Evolutionary conservation across 805 yeast species (phyloP), one percentile per base, ranked within the genome.

Genomic region (Ogataea pini): DNA sequence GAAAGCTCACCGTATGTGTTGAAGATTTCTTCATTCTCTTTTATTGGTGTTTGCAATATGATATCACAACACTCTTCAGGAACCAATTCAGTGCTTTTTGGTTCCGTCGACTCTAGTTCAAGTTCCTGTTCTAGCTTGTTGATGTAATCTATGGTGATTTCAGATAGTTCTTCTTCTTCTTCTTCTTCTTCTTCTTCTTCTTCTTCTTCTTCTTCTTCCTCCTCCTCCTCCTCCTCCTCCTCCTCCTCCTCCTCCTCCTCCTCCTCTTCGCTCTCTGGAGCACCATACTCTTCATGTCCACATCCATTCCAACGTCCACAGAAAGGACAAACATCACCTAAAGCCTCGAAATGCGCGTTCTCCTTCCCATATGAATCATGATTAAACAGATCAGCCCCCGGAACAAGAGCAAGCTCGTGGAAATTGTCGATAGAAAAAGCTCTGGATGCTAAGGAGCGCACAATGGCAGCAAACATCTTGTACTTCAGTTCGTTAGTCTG

Each of bases 301-400:
- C 72, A 68, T 1, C 54, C 67, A 24, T 60, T 66, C 22, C 46
- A 31, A 25, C 58, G 57, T 18, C 71, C 71, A 54, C 73, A 68
- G 33, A 53, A 56, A 2, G 59, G 57, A 52, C 72, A 68, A 14
- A 78, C 69, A 25, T 62, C 68, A 14, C 58, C 65, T 3, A 74
- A 51, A 3, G 83, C 70, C 49, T 80, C 86, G 60, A 89, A 88
- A 65, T 83, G 85, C 8, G 83, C 89, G 56, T 79, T 73, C 51
- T 87, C 90, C 5, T 68, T 59, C 1, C 65, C 81, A 12, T 68
- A 75, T 5, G 73, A 64, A 36, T 70, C 63, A 61, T 90, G 97
- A 56, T 91, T 91, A 68, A 90, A 89, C 29, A 92, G 69, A 67
- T 91, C 96, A 0, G 97, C 97, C 13, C 90, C 88, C 0, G 97